Percentiles rank a stretch among this genome's conserved stretches.
These are phyloP conservation scores for Chamaecrista fasciculata DNA, from an alignment of 306 rosid genomes.

Conservation along the genomic window DNA sequence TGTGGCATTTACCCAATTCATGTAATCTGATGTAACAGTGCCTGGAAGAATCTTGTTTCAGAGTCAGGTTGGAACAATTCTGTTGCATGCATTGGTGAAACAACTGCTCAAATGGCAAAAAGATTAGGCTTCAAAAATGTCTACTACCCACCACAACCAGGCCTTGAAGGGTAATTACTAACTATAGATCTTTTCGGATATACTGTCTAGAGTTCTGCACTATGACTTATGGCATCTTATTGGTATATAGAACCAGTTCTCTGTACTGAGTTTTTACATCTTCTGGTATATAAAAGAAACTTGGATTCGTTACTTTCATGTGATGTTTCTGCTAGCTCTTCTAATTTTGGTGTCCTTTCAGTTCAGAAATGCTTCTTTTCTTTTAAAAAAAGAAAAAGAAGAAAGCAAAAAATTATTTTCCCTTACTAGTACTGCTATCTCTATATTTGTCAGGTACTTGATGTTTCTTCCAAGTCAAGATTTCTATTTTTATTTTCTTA, in stretches of 20 bases:
- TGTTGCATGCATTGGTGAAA: conserved; percentile 96
- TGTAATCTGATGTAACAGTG: conserved; percentile 52
- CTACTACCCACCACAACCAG: conserved; percentile 72
- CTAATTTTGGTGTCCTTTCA: neutral
- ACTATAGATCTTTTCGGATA: conserved; percentile 23
- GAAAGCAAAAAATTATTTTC: neutral
- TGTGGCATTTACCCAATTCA: conserved; percentile 29
- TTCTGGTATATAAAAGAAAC: conserved; percentile 5
- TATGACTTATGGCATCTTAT: conserved; percentile 9
- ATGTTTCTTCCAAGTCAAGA: neutral
- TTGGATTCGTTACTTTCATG: conserved; percentile 11
- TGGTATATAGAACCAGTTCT: conserved; percentile 3
- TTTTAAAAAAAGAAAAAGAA: neutral
- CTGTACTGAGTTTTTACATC: conserved; percentile 6
- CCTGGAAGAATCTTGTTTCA: conserved; percentile 74
- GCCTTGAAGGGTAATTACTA: conserved; percentile 90
- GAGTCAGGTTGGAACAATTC: conserved; percentile 61
- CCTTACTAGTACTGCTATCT: neutral
- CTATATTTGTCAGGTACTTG: neutral
- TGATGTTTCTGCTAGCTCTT: conserved; percentile 8
- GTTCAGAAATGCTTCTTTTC: neutral
- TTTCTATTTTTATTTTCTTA: neutral
- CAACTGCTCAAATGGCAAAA: conserved; percentile 79
- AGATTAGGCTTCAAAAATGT: conserved; percentile 78
- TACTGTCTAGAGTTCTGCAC: conserved; percentile 1